Evolutionary conservation across 1,284 basidiomycete species (phyloP).

Genomic region (Boletus mariae): DNA sequence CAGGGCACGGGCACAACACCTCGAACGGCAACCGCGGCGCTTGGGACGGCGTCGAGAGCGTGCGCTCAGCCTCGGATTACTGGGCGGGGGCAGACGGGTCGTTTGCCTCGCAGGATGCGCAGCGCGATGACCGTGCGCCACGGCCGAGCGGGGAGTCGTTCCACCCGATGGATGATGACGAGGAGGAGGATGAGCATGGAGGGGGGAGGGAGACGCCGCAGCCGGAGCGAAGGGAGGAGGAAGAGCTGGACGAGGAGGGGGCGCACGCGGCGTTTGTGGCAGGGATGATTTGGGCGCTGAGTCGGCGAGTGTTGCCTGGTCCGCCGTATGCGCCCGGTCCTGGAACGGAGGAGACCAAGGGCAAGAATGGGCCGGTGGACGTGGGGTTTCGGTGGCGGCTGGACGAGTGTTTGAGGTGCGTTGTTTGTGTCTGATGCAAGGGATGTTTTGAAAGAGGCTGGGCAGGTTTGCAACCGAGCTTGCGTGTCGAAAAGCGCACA

Average conservation of each 20-base stretch:
- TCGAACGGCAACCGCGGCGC: conserved; percentile 23
- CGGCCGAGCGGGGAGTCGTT: conserved; percentile 29
- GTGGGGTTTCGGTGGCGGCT: conserved; percentile 57
- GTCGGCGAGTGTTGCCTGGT: conserved; percentile 62
- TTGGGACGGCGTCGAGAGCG: conserved; percentile 46
- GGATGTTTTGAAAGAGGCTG: conserved; percentile 20
- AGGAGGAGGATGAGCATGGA: conserved; percentile 20
- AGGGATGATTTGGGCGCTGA: conserved; percentile 76
- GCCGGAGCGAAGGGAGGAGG: conserved; percentile 29
- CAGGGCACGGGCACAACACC: too few species aligned
- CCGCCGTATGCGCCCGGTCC: conserved; percentile 63
- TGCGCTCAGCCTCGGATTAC: conserved; percentile 72
- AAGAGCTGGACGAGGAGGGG: conserved; percentile 61
- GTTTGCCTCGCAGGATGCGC: conserved; percentile 19
- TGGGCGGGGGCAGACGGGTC: conserved; percentile 48
- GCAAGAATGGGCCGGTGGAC: conserved; percentile 45
- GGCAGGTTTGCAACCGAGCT: conserved; percentile 48
- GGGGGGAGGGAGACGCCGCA: neutral
- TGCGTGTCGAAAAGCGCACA: conserved; percentile 59
- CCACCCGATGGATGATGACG: conserved; percentile 32
- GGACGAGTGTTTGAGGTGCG: conserved; percentile 71
- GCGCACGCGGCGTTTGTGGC: conserved; percentile 77
- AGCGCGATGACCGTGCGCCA: conserved; percentile 18
- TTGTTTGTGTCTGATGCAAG: neutral
- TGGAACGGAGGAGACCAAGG: conserved; percentile 27